Conservation (phyloP, 2,329 filamentous ascomycete species). For the Hypomyces rosellus region DNA sequence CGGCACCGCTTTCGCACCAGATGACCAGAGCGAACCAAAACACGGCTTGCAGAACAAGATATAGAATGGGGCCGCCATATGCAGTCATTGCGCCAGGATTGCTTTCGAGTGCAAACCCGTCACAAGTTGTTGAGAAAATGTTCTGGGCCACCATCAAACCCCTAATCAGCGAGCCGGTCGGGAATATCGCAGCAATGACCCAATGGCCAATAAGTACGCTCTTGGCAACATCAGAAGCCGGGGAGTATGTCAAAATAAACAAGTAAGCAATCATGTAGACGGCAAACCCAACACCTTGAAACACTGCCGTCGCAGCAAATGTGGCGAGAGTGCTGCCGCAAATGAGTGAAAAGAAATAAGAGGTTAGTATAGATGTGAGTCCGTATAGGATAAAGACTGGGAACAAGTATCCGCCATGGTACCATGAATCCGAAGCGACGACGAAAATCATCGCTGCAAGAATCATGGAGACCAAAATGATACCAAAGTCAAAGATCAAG, state of each 20-base stretch:
- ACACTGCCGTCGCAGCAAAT: slow-evolving; percentile 11
- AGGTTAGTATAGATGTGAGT: slow-evolving; percentile 60
- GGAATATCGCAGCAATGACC: slow-evolving; percentile 55
- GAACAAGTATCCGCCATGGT: slow-evolving; percentile 53
- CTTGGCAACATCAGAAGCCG: slow-evolving; percentile 58
- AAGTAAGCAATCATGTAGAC: slow-evolving; percentile 46
- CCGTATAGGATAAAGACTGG: slow-evolving; percentile 72
- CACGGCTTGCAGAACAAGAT: slow-evolving; percentile 64
- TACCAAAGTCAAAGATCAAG: slow-evolving; percentile 62
- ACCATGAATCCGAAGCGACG: slow-evolving; percentile 58
- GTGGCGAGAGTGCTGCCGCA: slow-evolving; percentile 51
- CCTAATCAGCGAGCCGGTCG: slow-evolving; percentile 49
- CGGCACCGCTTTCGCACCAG: slow-evolving; percentile 64
- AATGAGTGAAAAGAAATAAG: slow-evolving; percentile 60
- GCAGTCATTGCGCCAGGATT: slow-evolving; percentile 60
- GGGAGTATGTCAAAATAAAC: slow-evolving; percentile 64
- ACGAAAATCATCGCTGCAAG: slow-evolving; percentile 63
- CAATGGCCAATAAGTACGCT: slow-evolving; percentile 67
- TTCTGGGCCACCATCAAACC: slow-evolving; percentile 70
- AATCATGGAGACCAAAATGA: slow-evolving; percentile 59
- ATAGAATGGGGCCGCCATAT: slow-evolving; percentile 77
- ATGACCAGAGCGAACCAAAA: slow-evolving; percentile 63
- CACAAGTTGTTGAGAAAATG: slow-evolving; percentile 70
- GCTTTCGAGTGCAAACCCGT: slow-evolving; percentile 39
- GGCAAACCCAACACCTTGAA: slow-evolving; percentile 16